Conservation (phyloP, 306 rosid species). For the Astragalus membranaceus region DNA sequence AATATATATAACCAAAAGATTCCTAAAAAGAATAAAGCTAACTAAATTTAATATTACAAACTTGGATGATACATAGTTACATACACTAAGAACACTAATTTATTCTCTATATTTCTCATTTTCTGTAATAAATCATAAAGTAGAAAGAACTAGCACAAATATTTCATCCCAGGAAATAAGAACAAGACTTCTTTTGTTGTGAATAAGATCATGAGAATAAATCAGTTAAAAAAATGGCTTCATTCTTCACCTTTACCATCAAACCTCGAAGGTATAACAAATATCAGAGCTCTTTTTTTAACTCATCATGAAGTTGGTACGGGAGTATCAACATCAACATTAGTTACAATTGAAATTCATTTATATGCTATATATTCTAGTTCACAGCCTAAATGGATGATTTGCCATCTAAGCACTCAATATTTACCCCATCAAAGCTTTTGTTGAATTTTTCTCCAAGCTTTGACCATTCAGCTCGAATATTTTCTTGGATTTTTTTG, state of each 20-base stretch:
- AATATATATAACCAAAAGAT: too few species aligned
- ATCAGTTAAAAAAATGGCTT: neutral
- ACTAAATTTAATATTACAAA: neutral
- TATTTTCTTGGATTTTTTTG: conserved; percentile 32
- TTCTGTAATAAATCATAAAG: neutral
- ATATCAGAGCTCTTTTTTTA: conserved; percentile 3
- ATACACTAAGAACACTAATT: too few species aligned
- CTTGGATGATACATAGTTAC: neutral
- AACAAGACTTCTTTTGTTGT: neutral
- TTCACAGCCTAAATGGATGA: conserved; percentile 5
- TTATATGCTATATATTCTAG: conserved; percentile 19
- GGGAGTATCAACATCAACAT: neutral
- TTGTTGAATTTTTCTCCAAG: conserved; percentile 31
- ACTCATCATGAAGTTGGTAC: conserved; percentile 15
- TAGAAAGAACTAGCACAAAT: neutral
- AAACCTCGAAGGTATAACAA: neutral
- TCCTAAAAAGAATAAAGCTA: too few species aligned
- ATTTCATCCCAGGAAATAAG: neutral
- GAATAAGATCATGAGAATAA: conserved; percentile 1
- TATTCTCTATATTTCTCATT: neutral
- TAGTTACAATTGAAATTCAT: conserved; percentile 8
- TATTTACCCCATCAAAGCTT: conserved; percentile 21
- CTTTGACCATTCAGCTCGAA: conserved; percentile 34
- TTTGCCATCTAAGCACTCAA: conserved; percentile 7
- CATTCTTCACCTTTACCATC: neutral